Percentiles rank a stretch among this genome's conserved stretches.
Evolutionary conservation across 1,284 basidiomycete genomes (phyloP).

Genomic region (Marasmius oreades): DNA sequence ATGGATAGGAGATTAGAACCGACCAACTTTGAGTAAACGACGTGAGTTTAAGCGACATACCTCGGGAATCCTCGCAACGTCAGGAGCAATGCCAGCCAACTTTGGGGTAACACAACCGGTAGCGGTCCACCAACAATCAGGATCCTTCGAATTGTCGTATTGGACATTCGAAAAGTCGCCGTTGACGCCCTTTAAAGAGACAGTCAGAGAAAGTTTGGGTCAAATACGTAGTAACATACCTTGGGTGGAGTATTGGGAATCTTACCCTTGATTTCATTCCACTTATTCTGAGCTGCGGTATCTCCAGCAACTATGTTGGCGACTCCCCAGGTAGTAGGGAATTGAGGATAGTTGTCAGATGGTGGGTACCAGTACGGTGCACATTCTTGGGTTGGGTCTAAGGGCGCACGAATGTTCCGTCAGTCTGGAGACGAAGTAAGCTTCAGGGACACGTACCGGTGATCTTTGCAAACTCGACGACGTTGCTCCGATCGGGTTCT

Average conservation of each 20-base stretch:
- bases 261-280: neutral
- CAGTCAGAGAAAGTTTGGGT: too few species aligned
- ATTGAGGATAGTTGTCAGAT: neutral
- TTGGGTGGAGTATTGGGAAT: neutral
- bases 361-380: neutral
- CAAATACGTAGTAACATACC: neutral
- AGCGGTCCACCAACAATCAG: slow-evolving; percentile 56
- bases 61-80: slow-evolving; percentile 63
- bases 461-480: neutral
- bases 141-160: slow-evolving; percentile 29
- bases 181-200: neutral
- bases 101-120: slow-evolving; percentile 58
- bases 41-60: too few species aligned
- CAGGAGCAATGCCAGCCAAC: slow-evolving; percentile 35
- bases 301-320: neutral
- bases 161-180: neutral
- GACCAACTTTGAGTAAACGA: too few species aligned
- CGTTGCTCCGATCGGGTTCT: neutral
- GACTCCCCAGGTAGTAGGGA: neutral
- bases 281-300: neutral
- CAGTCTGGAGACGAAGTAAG: neutral
- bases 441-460: neutral
- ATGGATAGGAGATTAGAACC: too few species aligned
- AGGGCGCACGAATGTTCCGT: neutral
- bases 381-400: neutral